phyloP scores from a whole-genome alignment of 2,329 filamentous ascomycete genomes.

The Fusarium multiceps region DNA sequence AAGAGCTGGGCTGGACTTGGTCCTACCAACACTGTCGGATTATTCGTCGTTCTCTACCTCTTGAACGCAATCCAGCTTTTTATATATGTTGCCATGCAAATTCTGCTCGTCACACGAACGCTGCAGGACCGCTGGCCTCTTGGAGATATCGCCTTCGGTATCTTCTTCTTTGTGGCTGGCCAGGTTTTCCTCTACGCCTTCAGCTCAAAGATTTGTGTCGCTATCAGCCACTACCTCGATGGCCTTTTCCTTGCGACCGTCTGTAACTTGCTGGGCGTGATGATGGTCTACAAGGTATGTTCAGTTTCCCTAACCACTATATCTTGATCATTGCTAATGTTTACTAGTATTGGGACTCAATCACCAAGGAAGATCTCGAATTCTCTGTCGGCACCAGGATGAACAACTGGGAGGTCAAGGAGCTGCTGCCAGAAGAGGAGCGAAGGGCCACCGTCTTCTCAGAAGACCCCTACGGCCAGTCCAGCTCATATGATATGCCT shows the following conservation, averaged over 20 bases:
- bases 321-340: slow-evolving; percentile 11
- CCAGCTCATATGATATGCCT: slow-evolving; percentile 64
- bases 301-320: neutral
- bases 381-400: slow-evolving; percentile 95
- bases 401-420: slow-evolving; percentile 99
- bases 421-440: slow-evolving; percentile 84
- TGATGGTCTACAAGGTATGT: slow-evolving; percentile 98
- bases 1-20: slow-evolving; percentile 88
- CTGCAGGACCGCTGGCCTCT: slow-evolving; percentile 96
- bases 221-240: slow-evolving; percentile 91
- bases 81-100: slow-evolving; percentile 87
- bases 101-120: slow-evolving; percentile 88
- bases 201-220: slow-evolving; percentile 84
- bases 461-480: slow-evolving; percentile 72
- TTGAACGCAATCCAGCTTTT: slow-evolving; percentile 88
- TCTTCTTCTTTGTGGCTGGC: slow-evolving; percentile 90
- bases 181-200: slow-evolving; percentile 95
- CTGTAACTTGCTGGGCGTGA: slow-evolving; percentile 92
- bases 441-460: slow-evolving; percentile 78
- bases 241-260: slow-evolving; percentile 94
- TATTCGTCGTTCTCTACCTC: slow-evolving; percentile 93
- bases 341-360: slow-evolving; percentile 93
- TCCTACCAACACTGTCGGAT: slow-evolving; percentile 85
- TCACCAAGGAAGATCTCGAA: slow-evolving; percentile 97
- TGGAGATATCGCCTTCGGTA: slow-evolving; percentile 88